These are phyloP conservation scores for Ophiosphaerella korrae DNA, from an alignment of 2,329 filamentous ascomycete species.

Conservation along the genomic window DNA sequence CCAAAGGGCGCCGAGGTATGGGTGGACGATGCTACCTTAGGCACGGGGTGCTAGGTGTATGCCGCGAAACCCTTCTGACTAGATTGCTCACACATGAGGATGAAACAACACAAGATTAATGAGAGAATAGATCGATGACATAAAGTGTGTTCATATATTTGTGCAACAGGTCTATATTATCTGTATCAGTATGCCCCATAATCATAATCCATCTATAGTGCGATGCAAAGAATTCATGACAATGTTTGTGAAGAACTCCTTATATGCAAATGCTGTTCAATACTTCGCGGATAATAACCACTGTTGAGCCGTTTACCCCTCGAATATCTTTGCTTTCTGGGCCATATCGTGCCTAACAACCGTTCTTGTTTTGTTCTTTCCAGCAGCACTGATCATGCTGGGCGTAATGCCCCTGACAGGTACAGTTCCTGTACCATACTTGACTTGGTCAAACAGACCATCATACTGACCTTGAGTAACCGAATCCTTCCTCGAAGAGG, in stretches of 20 bases:
- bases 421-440: constrained; percentile 40
- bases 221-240: neutral
- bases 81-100: too few species aligned
- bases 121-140: too few species aligned
- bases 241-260: neutral
- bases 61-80: too few species aligned
- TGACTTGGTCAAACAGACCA: constrained; percentile 32
- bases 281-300: neutral
- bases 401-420: constrained; percentile 44
- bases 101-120: too few species aligned
- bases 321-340: constrained; percentile 40
- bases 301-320: constrained; percentile 10
- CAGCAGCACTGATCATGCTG: constrained; percentile 43
- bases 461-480: constrained; percentile 36
- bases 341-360: constrained; percentile 41
- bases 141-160: too few species aligned
- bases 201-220: neutral
- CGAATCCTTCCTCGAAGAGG: constrained; percentile 37
- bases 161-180: too few species aligned
- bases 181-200: neutral
- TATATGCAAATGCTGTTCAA: constrained; percentile 1
- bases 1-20: constrained; percentile 14
- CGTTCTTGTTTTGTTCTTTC: constrained; percentile 43
- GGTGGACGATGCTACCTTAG: constrained; percentile 23
- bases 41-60: constrained; percentile 10